Base-by-base conservation (phyloP, 2,329 filamentous ascomycete species). In the Sporothrix protearum region DNA sequence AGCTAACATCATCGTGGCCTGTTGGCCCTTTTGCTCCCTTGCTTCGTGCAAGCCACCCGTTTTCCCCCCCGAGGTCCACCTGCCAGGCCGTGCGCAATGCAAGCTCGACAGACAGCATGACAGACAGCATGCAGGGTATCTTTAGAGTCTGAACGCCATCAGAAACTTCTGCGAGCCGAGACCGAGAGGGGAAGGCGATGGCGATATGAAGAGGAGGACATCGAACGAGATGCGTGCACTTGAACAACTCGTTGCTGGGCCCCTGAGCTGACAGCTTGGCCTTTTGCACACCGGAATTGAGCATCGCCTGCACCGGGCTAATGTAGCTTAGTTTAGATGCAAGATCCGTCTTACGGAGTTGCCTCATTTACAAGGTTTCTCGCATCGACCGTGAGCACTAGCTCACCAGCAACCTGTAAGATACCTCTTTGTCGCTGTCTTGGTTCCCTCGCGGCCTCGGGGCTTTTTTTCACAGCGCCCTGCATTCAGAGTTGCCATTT, bases 221-320 rank as follows among this genome's bases (percentile, higher is more conserved):
- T 42, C n/a, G 12, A 25, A 14, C 5, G 10, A 6, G 59, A 63
- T 42, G 59, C 10, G 10, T 19, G 33, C 57, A 10, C n/a, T 61
- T 5, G 28, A 22, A 12, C 36, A 6, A 16, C 30, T 12, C 16
- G 10, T 63, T 63, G 33, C 33, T 63, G 30, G n/a, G 36, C 36
- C 28, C 36, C 59, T 45, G n/a, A n/a, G 36, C 36, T 45, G 59
- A 64, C 59, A 25, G 19, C 59, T 45, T 28, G 59, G 33, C 33
- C 16, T 64, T 45, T 45, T 64, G 59, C 33, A 42, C 57, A n/a
- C 57, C 57, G 57, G 25, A 42, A 25, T 63, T 63, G 57, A 33
- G 8, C 19, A 22, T 63, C 14, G n/a, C 33, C 9, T 63, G 28
- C n/a, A 14, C n/a, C 33, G 33, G 39, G 57, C 33, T 42, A 63